phyloP scores from a whole-genome alignment of 2,329 filamentous ascomycete species.

The Anthostomella pinea region DNA sequence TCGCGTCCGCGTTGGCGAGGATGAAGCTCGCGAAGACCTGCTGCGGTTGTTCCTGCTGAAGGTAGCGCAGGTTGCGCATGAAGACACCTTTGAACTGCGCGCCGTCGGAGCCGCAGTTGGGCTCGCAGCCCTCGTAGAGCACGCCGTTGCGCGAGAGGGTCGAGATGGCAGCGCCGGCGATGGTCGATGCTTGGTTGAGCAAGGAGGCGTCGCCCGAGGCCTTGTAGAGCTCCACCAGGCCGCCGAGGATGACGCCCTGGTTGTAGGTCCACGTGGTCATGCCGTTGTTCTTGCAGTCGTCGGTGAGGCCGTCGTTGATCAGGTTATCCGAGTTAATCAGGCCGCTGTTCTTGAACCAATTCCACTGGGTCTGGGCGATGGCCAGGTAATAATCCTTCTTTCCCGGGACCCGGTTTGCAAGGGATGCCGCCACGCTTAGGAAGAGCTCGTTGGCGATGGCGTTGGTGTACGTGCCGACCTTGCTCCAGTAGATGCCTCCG shows the following conservation, averaged over 20 bases:
- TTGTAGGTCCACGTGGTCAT: constrained; percentile 52
- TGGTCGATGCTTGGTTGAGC: constrained; percentile 39
- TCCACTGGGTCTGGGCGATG: constrained; percentile 48
- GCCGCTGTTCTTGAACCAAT: constrained; percentile 49
- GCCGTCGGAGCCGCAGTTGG: constrained; percentile 48
- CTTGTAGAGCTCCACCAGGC: constrained; percentile 47
- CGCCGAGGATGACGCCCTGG: constrained; percentile 54
- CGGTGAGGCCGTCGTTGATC: constrained; percentile 52
- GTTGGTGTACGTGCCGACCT: constrained; percentile 48
- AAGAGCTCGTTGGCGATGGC: constrained; percentile 56
- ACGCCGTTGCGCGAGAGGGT: constrained; percentile 44
- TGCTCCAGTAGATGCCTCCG: constrained; percentile 58
- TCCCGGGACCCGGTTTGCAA: constrained; percentile 45
- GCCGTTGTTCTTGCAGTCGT: constrained; percentile 47
- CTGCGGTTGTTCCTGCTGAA: constrained; percentile 49
- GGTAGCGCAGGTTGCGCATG: constrained; percentile 57
- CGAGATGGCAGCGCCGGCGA: constrained; percentile 51
- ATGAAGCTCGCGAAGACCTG: constrained; percentile 39
- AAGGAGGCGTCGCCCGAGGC: constrained; percentile 41
- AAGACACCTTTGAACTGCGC: constrained; percentile 71
- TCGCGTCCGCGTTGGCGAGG: constrained; percentile 34
- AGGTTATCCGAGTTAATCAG: constrained; percentile 49
- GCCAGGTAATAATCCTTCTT: constrained; percentile 41
- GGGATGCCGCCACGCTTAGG: constrained; percentile 48
- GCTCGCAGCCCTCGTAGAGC: constrained; percentile 54